These are phyloP conservation scores for Guillardia theta DNA, from an alignment of 78 protist species.

Conservation along the genomic window DNA sequence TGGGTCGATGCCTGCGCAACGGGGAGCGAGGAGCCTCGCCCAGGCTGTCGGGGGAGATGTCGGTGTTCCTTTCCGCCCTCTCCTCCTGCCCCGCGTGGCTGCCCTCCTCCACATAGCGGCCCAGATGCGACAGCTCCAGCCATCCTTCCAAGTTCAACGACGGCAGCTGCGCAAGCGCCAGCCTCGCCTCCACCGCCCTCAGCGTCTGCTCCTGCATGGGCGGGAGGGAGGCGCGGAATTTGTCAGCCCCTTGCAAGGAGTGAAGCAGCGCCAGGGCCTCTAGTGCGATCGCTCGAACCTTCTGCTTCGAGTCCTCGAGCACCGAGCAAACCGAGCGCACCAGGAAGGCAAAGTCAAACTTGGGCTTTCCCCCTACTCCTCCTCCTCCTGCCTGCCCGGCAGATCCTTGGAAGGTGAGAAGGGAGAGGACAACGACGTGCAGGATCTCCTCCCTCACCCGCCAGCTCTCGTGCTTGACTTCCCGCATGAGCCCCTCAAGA, in stretches of 20 bases:
- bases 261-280: background rate
- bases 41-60: no score
- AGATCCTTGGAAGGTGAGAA: background rate
- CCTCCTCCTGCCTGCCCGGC: no score
- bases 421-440: background rate
- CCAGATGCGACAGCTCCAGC: background rate
- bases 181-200: background rate
- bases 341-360: background rate
- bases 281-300: background rate
- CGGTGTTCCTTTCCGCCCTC: no score
- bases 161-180: background rate
- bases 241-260: background rate
- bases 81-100: background rate
- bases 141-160: background rate
- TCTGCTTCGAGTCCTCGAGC: background rate
- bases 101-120: background rate
- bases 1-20: no score
- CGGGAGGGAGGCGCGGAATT: background rate
- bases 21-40: no score
- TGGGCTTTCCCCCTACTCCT: no score
- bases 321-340: background rate
- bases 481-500: background rate
- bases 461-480: background rate
- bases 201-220: background rate
- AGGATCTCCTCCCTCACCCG: conserved; percentile 29